These are phyloP conservation scores for Leptographium flavum DNA, from an alignment of 2,329 filamentous ascomycete genomes.

Conservation along the genomic window DNA sequence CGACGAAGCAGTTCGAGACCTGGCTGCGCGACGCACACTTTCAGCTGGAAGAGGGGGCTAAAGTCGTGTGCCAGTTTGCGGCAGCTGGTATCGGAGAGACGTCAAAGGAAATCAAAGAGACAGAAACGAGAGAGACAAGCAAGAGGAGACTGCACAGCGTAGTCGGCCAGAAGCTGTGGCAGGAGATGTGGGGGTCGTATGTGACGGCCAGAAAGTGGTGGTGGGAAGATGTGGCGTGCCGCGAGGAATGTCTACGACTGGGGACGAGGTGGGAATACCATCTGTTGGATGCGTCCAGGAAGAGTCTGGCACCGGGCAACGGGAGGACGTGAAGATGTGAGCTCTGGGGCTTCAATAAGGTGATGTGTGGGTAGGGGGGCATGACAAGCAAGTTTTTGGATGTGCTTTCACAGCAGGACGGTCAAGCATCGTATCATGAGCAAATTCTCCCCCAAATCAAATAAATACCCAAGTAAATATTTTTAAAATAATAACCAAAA, in stretches of 20 bases:
- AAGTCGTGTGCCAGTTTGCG: slow-evolving; percentile 33
- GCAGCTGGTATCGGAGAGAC: slow-evolving; percentile 21
- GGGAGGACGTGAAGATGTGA: background rate
- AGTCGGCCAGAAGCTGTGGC: slow-evolving; percentile 44
- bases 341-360: too few relatives aligned
- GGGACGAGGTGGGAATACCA: slow-evolving; percentile 46
- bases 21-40: slow-evolving; percentile 45
- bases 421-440: too few relatives aligned
- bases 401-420: too few relatives aligned
- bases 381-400: too few relatives aligned
- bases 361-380: too few relatives aligned
- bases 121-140: background rate
- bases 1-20: slow-evolving; percentile 40
- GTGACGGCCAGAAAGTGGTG: slow-evolving; percentile 39
- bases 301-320: slow-evolving; percentile 6
- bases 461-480: too few relatives aligned
- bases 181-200: slow-evolving; percentile 42
- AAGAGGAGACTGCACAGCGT: slow-evolving; percentile 30
- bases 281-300: slow-evolving; percentile 40
- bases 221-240: slow-evolving; percentile 43
- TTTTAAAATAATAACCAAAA: too few relatives aligned
- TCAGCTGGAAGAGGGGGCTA: slow-evolving; percentile 29
- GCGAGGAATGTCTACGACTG: slow-evolving; percentile 38
- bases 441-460: too few relatives aligned
- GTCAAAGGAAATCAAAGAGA: too few relatives aligned